Evolutionary conservation across 2,329 filamentous ascomycete species (phyloP), one percentile per base, ranked within the genome.

Genomic region (Eutypa lata): DNA sequence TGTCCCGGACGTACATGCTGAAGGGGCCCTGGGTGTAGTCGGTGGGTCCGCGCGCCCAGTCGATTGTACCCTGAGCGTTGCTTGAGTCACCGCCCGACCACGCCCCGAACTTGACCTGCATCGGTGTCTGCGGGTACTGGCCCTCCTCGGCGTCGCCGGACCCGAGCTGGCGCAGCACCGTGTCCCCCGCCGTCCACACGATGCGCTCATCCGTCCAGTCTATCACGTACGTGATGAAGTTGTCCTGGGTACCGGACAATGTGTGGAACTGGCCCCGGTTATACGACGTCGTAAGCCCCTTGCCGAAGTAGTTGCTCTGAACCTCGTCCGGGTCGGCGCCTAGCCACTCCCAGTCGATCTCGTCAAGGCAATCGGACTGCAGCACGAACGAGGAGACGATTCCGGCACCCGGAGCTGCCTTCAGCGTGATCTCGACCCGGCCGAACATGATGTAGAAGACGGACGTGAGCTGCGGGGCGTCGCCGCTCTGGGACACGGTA

Each of bases 391-490:
- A 94, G 71, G 90, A 96, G 59, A 99, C 92, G 63, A 99, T 97
- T 54, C 94, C 94, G 10, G 83, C 86, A 7, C 94, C 94, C 0
- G 91, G 87, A 10, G 94, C 91, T 24, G 90, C 86, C 73, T 93
- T 92, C 76, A 97, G 81, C 31, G 84, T 87, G 61, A 92, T 83
- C 60, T 96, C 89, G 66, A 97, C 89, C 58, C 87, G 89, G 61
- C 94, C 94, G 70, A 97, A 99, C 94, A 99, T 97, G 76, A 99
- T 96, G 79, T 97, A 97, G 83, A 96, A 97, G 65, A 94, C 84
- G 56, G 91, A 96, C 59, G 82, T 81, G 56, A 99, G 83, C 69
- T 93, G 88, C 0, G 94, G 94, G 3, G 91, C 83, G 67, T 99
- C 90, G 53, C 93, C 92, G 48, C 86, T 79, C 65, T 86, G 76